Conservation (phyloP, 768 basidiomycete genomes). For the Russula griseocarnosa region DNA sequence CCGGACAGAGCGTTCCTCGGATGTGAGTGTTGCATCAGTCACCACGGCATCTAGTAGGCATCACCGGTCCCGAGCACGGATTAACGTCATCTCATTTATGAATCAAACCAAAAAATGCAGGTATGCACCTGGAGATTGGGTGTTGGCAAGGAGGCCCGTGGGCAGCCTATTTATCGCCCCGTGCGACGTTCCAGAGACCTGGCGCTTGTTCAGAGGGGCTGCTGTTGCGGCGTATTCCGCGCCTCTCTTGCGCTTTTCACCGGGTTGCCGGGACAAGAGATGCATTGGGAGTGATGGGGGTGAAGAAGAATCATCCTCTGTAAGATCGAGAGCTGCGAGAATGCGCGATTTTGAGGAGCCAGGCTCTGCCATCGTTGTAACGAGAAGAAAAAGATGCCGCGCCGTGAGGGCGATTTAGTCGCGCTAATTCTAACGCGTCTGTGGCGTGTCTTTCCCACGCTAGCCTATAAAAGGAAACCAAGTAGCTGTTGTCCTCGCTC, state of each 20-base stretch:
- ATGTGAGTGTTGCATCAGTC: constrained; percentile 11
- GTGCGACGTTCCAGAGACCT: not conserved
- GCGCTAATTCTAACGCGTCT: constrained; percentile 6
- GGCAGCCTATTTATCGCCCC: constrained; percentile 8
- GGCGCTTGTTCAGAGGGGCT: constrained; percentile 24
- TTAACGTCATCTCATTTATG: not conserved
- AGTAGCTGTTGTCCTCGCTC: constrained; percentile 6
- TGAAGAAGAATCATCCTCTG: not conserved
- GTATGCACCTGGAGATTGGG: constrained; percentile 18
- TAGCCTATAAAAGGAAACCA: not conserved
- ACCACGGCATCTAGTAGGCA: constrained; percentile 11
- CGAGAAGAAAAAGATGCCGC: not conserved
- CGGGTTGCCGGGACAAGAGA: not conserved
- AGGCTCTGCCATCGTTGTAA: constrained; percentile 9
- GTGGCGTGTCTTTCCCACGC: constrained; percentile 7
- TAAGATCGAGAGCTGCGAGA: constrained; percentile 27
- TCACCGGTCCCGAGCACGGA: not conserved
- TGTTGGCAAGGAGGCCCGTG: constrained; percentile 21
- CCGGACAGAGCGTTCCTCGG: constrained; percentile 13
- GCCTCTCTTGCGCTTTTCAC: constrained; percentile 22
- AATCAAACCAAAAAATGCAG: not conserved
- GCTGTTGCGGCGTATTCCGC: not conserved
- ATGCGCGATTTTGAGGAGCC: constrained; percentile 24
- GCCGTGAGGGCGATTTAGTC: not conserved
- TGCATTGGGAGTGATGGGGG: not conserved